Evolutionary conservation across 768 basidiomycete species (phyloP), one percentile per base, ranked within the genome.

Genomic region (Plicaturopsis crispa): DNA sequence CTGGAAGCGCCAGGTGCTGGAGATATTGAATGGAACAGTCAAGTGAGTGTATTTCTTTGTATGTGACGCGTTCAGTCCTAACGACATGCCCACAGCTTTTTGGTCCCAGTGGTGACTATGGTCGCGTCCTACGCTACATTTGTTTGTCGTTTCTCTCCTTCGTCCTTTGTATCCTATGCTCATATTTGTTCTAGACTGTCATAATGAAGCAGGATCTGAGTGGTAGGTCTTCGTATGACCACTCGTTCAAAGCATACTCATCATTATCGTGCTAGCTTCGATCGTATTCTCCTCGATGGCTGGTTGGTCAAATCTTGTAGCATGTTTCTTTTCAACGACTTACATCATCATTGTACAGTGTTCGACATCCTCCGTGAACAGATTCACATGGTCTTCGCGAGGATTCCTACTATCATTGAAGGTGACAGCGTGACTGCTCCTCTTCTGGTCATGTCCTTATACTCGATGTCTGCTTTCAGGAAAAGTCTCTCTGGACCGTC

Each of bases 401-500:
- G 46, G 5, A 39, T 64, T 1, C 60, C 65, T 7, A 46, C 32
- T 16, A 22, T 40, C 8, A 14, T 28, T 8, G 10, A 28, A 28
- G 26, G 26, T n/a, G n/a, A n/a, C n/a, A n/a, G n/a, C n/a, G n/a
- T n/a, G n/a, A n/a, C n/a, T n/a, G n/a, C n/a, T n/a, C n/a, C n/a
- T 28, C n/a, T 28, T 8, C 14, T 28, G 26, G 8, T 28, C 8
- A 28, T 28, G 26, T 14, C 26, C 26, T 8, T 14, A n/a, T n/a
- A n/a, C n/a, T n/a, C n/a, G n/a, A n/a, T n/a, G 10, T 19, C 33
- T 34, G 20, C 23, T 22, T 7, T 40, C 55, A 56, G 77, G 69
- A 35, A 78, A 77, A 54, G 81, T 87, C 4, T 81, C 81, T 3
- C 48, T 86, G 4, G 72, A 76, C 39, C 72, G 84, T 18, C 48